Base-by-base conservation (phyloP, 2,329 filamentous ascomycete species). In the Verticillium isaacii region DNA sequence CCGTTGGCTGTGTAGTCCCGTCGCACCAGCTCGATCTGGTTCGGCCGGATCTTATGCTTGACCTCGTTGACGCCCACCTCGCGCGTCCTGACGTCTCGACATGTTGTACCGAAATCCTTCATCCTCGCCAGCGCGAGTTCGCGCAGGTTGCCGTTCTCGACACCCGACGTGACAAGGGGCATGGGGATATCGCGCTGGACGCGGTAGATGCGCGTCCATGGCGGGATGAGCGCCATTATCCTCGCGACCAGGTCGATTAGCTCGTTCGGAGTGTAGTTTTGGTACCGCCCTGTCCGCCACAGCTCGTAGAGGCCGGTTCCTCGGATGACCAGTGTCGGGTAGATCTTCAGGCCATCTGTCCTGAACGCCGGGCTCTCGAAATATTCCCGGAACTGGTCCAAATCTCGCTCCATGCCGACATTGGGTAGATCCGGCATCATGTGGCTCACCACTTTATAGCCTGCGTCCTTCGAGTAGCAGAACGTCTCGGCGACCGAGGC, bases 401-500 rank as follows among this genome's bases (percentile, higher is more conserved):
- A 82, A 73, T 99, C 95, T 69, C 95, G 89, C 77, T 99, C 96
- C 91, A 98, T 97, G 61, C 95, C 95, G 2, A 99, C 95, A 70
- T 99, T 99, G 3, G 95, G 95, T 57, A 99, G 78, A 73, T 99
- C 95, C 1, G 95, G 95, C 95, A 99, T 99, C 95, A 99, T 99
- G 78, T 99, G 95, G 67, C 92, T 96, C 65, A 99, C 95, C 1
- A 99, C 95, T 76, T 99, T 99, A 84, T 97, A 99, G 1, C 95
- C 95, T 6, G 96, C 93, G 74, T 99, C 96, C 77, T 99, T 99
- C 66, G 95, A 88, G n/a, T 97, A 82, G 68, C 91, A 96, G 74
- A 99, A 99, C 0, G 95, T 99, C 77, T 99, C 93, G 34, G 93
- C 94, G 0, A 99, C 95, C 1, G 96, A 87, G 7, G 93, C 92